Conservation (phyloP, 73 alveolate genomes). For the Tetrahymena thermophila region DNA sequence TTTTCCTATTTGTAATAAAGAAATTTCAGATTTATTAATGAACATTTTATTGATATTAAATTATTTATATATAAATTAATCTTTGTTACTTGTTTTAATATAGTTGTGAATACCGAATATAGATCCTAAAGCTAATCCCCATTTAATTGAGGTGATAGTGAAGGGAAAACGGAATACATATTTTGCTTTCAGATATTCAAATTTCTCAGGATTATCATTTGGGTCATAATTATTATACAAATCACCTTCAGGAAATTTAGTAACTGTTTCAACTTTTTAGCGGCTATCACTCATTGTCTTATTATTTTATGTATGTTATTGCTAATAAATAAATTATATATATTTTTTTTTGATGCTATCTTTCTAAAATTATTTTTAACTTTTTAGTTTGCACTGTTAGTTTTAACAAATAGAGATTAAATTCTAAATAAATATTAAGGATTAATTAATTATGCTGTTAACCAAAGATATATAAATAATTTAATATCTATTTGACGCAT, state of each 20-base stretch:
- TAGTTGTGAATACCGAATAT: constrained; percentile 31
- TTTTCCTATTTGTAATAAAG: background rate
- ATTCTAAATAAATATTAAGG: background rate
- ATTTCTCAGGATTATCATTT: constrained; percentile 9
- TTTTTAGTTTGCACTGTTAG: background rate
- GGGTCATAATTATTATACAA: background rate
- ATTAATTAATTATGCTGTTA: background rate
- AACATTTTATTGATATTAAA: background rate
- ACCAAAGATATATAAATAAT: background rate
- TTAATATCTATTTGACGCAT: background rate
- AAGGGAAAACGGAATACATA: constrained; percentile 40
- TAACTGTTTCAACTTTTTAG: background rate
- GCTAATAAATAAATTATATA: background rate
- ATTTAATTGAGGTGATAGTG: constrained; percentile 19
- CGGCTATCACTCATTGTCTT: background rate
- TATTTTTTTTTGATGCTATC: background rate
- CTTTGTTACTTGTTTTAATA: constrained; percentile 7
- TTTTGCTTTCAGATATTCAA: constrained; percentile 28
- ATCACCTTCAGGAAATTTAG: background rate
- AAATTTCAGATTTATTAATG: background rate
- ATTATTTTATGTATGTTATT: background rate
- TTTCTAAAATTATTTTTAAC: background rate
- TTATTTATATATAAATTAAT: background rate
- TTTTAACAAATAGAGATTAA: background rate
- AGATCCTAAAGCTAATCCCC: constrained; percentile 42